Evolutionary conservation across 768 basidiomycete genomes (phyloP), one percentile per base, ranked within the genome.

Genomic region (Pisolithus sp.): DNA sequence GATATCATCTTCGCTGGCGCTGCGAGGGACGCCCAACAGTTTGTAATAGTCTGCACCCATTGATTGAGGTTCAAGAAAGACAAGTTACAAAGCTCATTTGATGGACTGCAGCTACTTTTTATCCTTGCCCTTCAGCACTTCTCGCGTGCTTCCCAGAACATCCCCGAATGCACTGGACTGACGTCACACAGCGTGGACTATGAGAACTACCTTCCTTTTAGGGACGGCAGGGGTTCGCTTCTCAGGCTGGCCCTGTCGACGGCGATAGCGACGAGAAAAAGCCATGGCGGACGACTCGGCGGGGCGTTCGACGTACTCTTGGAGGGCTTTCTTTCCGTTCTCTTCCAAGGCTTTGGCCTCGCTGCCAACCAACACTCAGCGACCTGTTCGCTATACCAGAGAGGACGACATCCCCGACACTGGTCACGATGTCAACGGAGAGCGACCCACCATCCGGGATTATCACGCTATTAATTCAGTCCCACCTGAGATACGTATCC

Each of bases 41-140:
- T 84, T 80, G 81, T 97, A 97, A 73, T 94, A 97, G 75, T 95
- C 89, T 61, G 76, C 74, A 55, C 88, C 89, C 87, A 90, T 91
- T 40, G 71, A 43, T 10, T 34, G 23, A 30, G 50, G 40, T 41
- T 50, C 26, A 21, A 20, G 44, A 18, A 23, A 7, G 13, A 24
- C 7, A 43, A 7, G 41, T 20, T 12, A 23, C 10, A 3, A 45
- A 36, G 18, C 31, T 30, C 9, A 40, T 20, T 4, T 43, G 50
- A 53, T 31, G 37, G 18, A 23, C 18, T 31, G 30, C 3, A 34
- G 15, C 34, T 34, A 34, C 4, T 20, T 28, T 28, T 37, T 20
- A 46, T 49, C 28, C 10, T 21, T 40, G 31, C n/a, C 30, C 24
- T 31, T 28, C 38, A n/a, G 24, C 18, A 17, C 30, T 7, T 21